These are phyloP conservation scores for Globisporangium spiculum DNA, from an alignment of 352 stramenopile genomes.

Conservation along the genomic window DNA sequence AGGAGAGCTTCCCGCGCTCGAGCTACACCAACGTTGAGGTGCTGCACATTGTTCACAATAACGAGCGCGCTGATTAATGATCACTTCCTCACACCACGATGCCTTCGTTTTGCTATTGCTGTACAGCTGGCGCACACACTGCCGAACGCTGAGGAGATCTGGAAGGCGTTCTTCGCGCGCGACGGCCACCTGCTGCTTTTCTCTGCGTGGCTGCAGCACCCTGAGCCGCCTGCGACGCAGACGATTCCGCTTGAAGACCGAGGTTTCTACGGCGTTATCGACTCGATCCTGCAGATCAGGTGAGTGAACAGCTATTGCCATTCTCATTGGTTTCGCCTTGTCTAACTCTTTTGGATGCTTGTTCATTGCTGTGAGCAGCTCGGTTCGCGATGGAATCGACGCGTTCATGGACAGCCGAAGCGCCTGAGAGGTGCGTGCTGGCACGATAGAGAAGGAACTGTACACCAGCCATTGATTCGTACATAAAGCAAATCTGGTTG, in stretches of 20 bases:
- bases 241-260: constrained; percentile 61
- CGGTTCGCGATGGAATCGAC: constrained; percentile 61
- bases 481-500: background rate
- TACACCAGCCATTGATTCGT: background rate
- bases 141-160: constrained; percentile 19
- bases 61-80: background rate
- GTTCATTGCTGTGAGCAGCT: constrained; percentile 21
- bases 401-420: constrained; percentile 49
- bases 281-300: constrained; percentile 76
- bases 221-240: constrained; percentile 67
- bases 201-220: constrained; percentile 71
- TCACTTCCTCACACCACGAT: background rate
- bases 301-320: constrained; percentile 13
- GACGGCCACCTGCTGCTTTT: constrained; percentile 68
- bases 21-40: constrained; percentile 75
- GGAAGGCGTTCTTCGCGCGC: constrained; percentile 38
- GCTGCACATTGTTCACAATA: background rate
- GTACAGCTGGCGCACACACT: constrained; percentile 30
- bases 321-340: background rate
- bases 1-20: constrained; percentile 76
- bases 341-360: background rate
- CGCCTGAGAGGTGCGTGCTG: background rate
- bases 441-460: background rate
- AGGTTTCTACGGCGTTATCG: constrained; percentile 66
- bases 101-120: background rate